A percentile compares a stretch with the other conserved stretches of the same genome.
These are phyloP conservation scores for Barnettozyma botsteinii DNA, from an alignment of 805 yeast genomes.

Conservation along the genomic window DNA sequence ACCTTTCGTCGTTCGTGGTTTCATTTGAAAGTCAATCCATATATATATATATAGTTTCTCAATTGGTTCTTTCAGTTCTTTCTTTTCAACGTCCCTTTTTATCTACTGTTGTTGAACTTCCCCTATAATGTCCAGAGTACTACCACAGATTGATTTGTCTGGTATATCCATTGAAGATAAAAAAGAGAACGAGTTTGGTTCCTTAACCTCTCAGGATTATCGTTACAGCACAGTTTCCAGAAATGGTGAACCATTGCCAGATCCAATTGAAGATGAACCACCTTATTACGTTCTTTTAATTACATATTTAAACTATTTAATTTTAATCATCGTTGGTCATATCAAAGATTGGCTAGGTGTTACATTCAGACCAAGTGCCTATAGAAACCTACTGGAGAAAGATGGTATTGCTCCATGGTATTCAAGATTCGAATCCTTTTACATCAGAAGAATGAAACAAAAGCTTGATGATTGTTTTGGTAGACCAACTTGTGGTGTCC, in stretches of 20 bases:
- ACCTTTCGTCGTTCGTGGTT: too few species aligned
- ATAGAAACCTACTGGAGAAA: conserved; percentile 60
- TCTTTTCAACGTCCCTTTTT: not conserved
- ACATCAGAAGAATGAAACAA: conserved; percentile 83
- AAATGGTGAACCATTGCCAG: conserved; percentile 48
- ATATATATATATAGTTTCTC: too few species aligned
- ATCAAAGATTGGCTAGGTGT: conserved; percentile 84
- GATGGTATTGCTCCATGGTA: conserved; percentile 96
- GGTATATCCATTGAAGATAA: conserved; percentile 32
- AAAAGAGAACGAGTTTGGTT: conserved; percentile 67
- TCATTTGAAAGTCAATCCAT: too few species aligned
- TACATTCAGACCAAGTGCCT: conserved; percentile 58
- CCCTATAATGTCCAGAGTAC: conserved; percentile 19
- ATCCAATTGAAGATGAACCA: conserved; percentile 75
- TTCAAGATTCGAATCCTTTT: conserved; percentile 89
- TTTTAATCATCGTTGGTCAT: conserved; percentile 85
- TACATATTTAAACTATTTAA: conserved; percentile 80
- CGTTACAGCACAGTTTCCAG: conserved; percentile 57
- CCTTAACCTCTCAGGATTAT: conserved; percentile 56
- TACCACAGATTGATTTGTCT: conserved; percentile 32
- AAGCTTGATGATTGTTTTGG: conserved; percentile 94
- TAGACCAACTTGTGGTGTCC: conserved; percentile 95
- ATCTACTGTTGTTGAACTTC: not conserved
- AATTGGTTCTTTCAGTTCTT: not conserved
- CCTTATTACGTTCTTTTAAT: conserved; percentile 73